These are phyloP conservation scores for Lentinula sp. DNA, from an alignment of 768 basidiomycete species.

Conservation along the genomic window DNA sequence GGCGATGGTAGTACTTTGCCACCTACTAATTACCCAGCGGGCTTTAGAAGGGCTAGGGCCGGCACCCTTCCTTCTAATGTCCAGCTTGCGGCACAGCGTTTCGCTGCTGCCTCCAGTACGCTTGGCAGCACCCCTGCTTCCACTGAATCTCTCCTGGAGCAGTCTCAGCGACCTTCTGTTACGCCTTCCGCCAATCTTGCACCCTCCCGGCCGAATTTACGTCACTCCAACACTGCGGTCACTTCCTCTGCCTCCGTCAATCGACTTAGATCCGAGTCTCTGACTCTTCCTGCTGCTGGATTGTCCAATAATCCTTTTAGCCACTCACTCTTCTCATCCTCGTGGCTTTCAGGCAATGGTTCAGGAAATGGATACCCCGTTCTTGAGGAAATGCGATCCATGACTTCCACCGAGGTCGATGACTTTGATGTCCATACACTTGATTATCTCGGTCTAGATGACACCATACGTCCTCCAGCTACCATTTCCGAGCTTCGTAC, in stretches of 20 bases:
- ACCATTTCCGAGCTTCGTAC: constrained; percentile 85
- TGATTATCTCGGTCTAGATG: constrained; percentile 94
- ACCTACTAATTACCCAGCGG: constrained; percentile 74
- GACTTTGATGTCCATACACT: constrained; percentile 92
- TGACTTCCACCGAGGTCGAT: constrained; percentile 74
- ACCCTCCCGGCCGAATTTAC: constrained; percentile 60
- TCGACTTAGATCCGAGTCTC: constrained; percentile 86
- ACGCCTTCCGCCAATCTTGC: constrained; percentile 35
- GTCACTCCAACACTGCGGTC: constrained; percentile 66
- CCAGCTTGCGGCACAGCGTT: constrained; percentile 79
- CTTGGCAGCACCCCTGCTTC: constrained; percentile 39
- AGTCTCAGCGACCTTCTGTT: constrained; percentile 42
- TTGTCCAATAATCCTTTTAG: constrained; percentile 76
- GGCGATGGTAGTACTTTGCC: constrained; percentile 55
- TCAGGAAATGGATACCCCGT: constrained; percentile 53
- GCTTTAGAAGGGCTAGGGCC: constrained; percentile 92
- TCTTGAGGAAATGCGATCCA: constrained; percentile 78
- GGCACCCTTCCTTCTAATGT: constrained; percentile 97
- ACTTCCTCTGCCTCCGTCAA: constrained; percentile 61
- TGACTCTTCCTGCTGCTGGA: constrained; percentile 77
- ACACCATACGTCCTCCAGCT: constrained; percentile 68
- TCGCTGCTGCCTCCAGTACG: constrained; percentile 60
- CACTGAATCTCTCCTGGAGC: constrained; percentile 40
- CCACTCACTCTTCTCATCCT: constrained; percentile 82
- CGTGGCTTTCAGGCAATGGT: constrained; percentile 72